Conservation (phyloP, 1,284 basidiomycete genomes). For the Vanrija humicola region DNA sequence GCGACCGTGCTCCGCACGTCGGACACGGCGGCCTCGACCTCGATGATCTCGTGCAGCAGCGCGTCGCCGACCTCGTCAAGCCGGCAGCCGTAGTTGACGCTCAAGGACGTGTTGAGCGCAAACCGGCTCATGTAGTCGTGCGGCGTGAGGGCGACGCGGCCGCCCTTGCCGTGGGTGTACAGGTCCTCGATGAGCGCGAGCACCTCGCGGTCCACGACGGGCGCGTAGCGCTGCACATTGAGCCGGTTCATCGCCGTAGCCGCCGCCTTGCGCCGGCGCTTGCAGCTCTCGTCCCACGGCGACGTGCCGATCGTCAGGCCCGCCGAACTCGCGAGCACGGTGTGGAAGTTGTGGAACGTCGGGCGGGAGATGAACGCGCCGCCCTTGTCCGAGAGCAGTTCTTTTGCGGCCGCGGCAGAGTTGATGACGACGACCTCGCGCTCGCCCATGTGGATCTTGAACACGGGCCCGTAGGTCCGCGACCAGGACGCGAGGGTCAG, state of each 20-base stretch:
- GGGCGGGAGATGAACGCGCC: constrained; percentile 17
- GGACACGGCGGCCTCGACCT: constrained; percentile 11
- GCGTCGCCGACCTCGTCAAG: constrained; percentile 11
- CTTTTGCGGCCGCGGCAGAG: constrained; percentile 15
- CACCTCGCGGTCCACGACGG: constrained; percentile 19
- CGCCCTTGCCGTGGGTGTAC: constrained; percentile 12
- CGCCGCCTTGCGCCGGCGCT: constrained; percentile 18
- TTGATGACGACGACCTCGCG: constrained; percentile 21
- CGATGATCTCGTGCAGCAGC: constrained; percentile 16
- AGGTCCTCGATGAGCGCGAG: constrained; percentile 19
- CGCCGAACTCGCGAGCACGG: constrained; percentile 9
- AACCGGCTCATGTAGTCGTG: constrained; percentile 12
- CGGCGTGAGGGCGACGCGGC: constrained; percentile 10
- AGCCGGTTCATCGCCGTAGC: constrained; percentile 17
- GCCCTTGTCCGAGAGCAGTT: constrained; percentile 17
- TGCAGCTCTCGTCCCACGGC: constrained; percentile 20
- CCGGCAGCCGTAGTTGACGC: constrained; percentile 19
- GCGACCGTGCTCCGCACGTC: constrained; percentile 11
- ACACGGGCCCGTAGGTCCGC: constrained; percentile 17
- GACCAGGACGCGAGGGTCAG: constrained; percentile 15
- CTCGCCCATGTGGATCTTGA: constrained; percentile 20
- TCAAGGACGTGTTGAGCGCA: constrained; percentile 17
- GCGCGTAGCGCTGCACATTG: constrained; percentile 14
- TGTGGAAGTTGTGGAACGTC: constrained; percentile 19
- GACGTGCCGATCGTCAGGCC: constrained; percentile 18